phyloP scores from a whole-genome alignment of 371 early-diverging fungal species.

The Ecytonucleospora hepatopenaei region DNA sequence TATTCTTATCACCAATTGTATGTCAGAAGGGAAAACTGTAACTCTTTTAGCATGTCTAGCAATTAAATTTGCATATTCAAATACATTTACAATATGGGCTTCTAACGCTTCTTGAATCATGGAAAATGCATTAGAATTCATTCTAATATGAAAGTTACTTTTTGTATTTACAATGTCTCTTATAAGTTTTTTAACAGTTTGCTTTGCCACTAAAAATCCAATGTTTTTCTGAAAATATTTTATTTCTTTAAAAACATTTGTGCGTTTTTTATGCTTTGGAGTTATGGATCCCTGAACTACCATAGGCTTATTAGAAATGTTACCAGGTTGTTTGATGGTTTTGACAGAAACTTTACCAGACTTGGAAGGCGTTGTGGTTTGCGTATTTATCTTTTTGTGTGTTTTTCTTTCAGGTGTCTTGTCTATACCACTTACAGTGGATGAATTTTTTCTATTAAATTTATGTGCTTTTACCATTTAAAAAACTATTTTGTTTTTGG shows the following conservation, averaged over 20 bases:
- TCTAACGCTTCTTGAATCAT: conserved; percentile 31
- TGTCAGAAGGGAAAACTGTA: conserved; percentile 28
- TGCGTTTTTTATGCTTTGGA: background rate
- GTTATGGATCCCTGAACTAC: background rate
- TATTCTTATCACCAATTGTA: conserved; percentile 16
- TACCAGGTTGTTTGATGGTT: background rate
- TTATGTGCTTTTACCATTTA: background rate
- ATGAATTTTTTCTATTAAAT: background rate
- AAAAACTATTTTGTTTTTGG: too few species aligned
- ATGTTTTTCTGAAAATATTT: conserved; percentile 23
- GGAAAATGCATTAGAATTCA: conserved; percentile 15
- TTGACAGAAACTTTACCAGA: background rate
- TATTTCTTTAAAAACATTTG: conserved; percentile 29
- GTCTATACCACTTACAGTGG: background rate
- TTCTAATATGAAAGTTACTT: background rate
- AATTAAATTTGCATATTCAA: conserved; percentile 21
- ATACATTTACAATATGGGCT: conserved; percentile 17
- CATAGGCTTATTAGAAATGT: background rate
- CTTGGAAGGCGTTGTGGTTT: background rate
- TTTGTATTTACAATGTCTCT: background rate
- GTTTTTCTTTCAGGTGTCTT: background rate
- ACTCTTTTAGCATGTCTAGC: conserved; percentile 42
- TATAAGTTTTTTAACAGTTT: conserved; percentile 11
- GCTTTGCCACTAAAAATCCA: conserved; percentile 6
- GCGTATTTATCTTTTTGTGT: background rate